Conservation (phyloP, 2,329 filamentous ascomycete genomes). For the Eutypa lata region DNA sequence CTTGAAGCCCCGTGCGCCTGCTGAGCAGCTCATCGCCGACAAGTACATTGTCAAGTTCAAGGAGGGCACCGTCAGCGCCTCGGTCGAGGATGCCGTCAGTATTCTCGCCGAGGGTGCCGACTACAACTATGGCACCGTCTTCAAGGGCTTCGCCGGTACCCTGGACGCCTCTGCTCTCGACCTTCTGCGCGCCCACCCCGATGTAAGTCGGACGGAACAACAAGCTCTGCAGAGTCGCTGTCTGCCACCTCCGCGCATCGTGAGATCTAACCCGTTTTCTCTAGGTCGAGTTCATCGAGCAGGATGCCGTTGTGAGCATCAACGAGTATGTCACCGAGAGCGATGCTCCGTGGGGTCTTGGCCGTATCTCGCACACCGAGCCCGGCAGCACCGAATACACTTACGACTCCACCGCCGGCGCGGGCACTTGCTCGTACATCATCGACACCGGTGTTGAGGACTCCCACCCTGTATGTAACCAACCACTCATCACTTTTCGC, state of each 20-base stretch:
- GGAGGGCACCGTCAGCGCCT: slow-evolving; percentile 20
- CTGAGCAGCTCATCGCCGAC: slow-evolving; percentile 18
- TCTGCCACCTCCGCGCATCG: slow-evolving; percentile 1
- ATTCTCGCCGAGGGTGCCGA: slow-evolving; percentile 20
- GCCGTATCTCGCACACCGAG: slow-evolving; percentile 10
- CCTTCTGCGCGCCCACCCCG: slow-evolving; percentile 31
- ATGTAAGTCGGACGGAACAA: slow-evolving; percentile 26
- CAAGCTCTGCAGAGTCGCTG: neutral
- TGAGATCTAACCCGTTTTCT: neutral
- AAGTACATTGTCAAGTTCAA: slow-evolving; percentile 41
- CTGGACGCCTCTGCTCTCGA: slow-evolving; percentile 37
- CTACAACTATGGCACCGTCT: slow-evolving; percentile 15
- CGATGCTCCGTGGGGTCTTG: slow-evolving; percentile 11
- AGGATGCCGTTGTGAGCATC: slow-evolving; percentile 15
- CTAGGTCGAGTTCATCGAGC: slow-evolving; percentile 20
- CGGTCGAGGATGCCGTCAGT: slow-evolving; percentile 23
- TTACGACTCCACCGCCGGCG: slow-evolving; percentile 40
- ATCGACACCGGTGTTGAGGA: slow-evolving; percentile 53
- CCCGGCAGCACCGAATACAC: slow-evolving; percentile 29
- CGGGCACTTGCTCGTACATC: slow-evolving; percentile 46
- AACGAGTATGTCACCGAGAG: slow-evolving; percentile 10
- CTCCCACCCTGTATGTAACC: slow-evolving; percentile 35
- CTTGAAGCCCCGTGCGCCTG: slow-evolving; percentile 6
- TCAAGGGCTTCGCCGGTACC: slow-evolving; percentile 36
- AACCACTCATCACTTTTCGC: no score